A percentile compares a stretch with the other conserved stretches of the same genome.
Conservation (phyloP, 2,329 filamentous ascomycete species). For the Trichocomaceae sp. region DNA sequence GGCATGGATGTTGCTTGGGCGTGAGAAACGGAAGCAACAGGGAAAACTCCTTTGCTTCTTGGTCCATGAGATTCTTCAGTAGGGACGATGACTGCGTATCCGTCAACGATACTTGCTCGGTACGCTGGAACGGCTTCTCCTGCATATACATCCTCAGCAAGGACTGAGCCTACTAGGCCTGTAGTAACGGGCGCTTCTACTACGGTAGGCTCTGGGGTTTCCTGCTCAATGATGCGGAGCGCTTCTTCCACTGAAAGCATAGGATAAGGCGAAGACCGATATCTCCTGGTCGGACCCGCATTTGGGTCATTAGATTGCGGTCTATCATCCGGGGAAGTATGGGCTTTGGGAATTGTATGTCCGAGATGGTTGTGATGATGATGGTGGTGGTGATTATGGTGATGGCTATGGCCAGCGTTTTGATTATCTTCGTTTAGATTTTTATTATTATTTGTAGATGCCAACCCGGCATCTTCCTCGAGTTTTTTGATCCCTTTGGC, state of each 20-base stretch:
- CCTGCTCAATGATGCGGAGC: conserved; percentile 61
- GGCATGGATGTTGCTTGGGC: conserved; percentile 65
- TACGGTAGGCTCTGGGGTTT: conserved; percentile 60
- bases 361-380: conserved; percentile 53
- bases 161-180: conserved; percentile 64
- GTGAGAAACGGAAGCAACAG: conserved; percentile 80
- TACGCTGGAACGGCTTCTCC: conserved; percentile 84
- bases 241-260: conserved; percentile 86
- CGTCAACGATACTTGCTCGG: conserved; percentile 91
- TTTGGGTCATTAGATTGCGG: conserved; percentile 55
- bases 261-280: conserved; percentile 82
- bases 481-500: conserved; percentile 74
- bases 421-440: conserved; percentile 14
- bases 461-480: conserved; percentile 71
- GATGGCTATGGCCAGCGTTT: conserved; percentile 16
- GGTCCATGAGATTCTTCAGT: conserved; percentile 46
- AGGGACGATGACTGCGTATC: conserved; percentile 71
- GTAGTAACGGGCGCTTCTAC: conserved; percentile 56
- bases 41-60: conserved; percentile 70
- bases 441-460: conserved; percentile 14
- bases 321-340: conserved; percentile 58
- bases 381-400: conserved; percentile 35
- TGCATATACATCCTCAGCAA: conserved; percentile 77
- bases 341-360: conserved; percentile 59
- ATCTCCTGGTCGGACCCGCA: conserved; percentile 58